Evolutionary conservation across 2,329 filamentous ascomycete species (phyloP).

Genomic region (Cladobotryum mycophilum): DNA sequence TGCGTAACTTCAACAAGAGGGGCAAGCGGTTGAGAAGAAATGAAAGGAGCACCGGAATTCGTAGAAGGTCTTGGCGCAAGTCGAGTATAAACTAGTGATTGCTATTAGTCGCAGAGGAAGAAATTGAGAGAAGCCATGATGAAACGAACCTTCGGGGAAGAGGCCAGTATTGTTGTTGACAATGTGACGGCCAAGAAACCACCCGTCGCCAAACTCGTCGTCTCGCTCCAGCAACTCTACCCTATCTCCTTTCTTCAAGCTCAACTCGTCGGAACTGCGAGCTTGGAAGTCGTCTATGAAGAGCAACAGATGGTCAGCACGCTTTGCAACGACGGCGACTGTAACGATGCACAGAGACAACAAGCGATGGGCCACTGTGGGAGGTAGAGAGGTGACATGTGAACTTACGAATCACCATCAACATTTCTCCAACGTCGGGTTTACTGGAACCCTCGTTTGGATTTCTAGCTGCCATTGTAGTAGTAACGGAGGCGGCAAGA

Average conservation of each 20-base stretch:
- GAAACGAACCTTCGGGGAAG: slow-evolving; percentile 69
- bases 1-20: slow-evolving; percentile 26
- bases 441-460: slow-evolving; percentile 32
- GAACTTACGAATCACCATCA: slow-evolving; percentile 65
- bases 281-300: slow-evolving; percentile 80
- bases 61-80: slow-evolving; percentile 51
- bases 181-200: slow-evolving; percentile 73
- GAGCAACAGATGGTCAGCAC: slow-evolving; percentile 10
- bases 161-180: slow-evolving; percentile 68
- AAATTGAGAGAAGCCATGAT: neutral
- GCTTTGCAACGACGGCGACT: neutral
- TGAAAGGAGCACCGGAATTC: slow-evolving; percentile 32
- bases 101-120: slow-evolving; percentile 9
- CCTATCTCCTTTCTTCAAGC: slow-evolving; percentile 74
- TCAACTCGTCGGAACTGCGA: slow-evolving; percentile 88
- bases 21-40: slow-evolving; percentile 24
- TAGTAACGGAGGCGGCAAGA: neutral
- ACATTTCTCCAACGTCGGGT: slow-evolving; percentile 59
- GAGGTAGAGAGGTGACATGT: slow-evolving; percentile 4
- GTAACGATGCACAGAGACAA: neutral
- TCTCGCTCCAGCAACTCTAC: slow-evolving; percentile 80
- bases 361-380: neutral
- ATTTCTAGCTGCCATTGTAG: slow-evolving; percentile 33
- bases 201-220: slow-evolving; percentile 83
- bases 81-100: slow-evolving; percentile 53